Conservation (phyloP, 2,329 filamentous ascomycete species). For the Pseudogymnoascus destructans region DNA sequence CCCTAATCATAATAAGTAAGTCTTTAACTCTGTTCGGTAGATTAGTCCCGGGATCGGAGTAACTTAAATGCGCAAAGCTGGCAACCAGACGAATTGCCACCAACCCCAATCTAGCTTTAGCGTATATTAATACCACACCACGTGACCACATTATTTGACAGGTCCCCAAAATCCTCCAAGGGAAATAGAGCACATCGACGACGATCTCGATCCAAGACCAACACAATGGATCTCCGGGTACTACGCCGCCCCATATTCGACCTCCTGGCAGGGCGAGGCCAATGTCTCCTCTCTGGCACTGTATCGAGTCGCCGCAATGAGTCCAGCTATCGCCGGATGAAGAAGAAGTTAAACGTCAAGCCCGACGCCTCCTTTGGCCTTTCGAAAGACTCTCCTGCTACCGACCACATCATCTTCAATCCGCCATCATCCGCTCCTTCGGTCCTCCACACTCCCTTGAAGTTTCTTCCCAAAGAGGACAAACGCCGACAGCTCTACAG, state of each 20-base stretch:
- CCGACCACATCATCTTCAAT: constrained; percentile 42
- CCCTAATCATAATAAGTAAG: neutral
- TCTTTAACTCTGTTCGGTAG: neutral
- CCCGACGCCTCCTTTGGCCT: constrained; percentile 47
- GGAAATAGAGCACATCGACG: constrained; percentile 8
- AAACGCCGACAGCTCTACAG: constrained; percentile 23
- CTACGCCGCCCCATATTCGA: constrained; percentile 22
- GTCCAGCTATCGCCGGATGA: constrained; percentile 25
- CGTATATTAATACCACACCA: neutral
- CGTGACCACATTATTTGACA: constrained; percentile 1
- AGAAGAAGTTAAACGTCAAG: constrained; percentile 35
- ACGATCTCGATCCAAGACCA: constrained; percentile 8
- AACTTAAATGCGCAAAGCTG: neutral
- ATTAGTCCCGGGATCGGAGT: neutral
- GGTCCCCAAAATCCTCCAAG: constrained; percentile 9
- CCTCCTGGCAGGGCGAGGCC: constrained; percentile 19
- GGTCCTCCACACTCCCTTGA: constrained; percentile 53
- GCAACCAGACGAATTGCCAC: neutral
- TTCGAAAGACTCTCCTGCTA: constrained; percentile 24
- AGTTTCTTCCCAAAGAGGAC: constrained; percentile 44
- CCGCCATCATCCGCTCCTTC: constrained; percentile 41
- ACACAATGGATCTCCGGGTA: constrained; percentile 23
- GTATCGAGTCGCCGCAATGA: constrained; percentile 22
- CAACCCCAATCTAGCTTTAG: neutral
- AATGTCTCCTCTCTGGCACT: constrained; percentile 22